phyloP scores from a whole-genome alignment of 768 basidiomycete genomes.

The Neoboletus brunneissimus region DNA sequence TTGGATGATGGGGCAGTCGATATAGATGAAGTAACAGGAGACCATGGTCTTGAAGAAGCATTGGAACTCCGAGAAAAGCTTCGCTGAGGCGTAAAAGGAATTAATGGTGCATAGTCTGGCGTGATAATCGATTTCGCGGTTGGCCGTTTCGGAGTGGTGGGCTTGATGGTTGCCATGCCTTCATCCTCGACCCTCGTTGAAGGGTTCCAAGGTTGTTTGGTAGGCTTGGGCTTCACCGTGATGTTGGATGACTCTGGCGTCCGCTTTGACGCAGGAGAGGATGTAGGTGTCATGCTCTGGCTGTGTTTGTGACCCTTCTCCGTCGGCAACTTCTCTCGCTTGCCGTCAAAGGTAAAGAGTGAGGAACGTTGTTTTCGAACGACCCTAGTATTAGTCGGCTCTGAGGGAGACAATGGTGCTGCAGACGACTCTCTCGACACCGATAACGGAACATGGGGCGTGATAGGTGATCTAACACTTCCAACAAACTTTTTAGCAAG shows the following conservation, averaged over 20 bases:
- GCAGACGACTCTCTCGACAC: conserved; percentile 39
- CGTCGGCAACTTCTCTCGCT: conserved; percentile 46
- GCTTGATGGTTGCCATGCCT: conserved; percentile 45
- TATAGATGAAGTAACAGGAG: conserved; percentile 67
- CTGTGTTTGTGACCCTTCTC: conserved; percentile 67
- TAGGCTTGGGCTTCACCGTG: conserved; percentile 39
- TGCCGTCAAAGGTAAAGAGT: conserved; percentile 51
- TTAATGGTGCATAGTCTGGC: conserved; percentile 42
- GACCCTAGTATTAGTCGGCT: conserved; percentile 39
- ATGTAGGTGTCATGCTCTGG: conserved; percentile 68
- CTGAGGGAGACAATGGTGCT: conserved; percentile 49
- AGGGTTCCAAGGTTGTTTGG: conserved; percentile 71
- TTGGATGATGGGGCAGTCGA: conserved; percentile 62
- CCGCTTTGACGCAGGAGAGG: conserved; percentile 47
- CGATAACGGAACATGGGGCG: conserved; percentile 46
- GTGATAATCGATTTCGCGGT: conserved; percentile 46
- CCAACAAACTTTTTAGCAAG: conserved; percentile 71
- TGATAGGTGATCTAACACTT: conserved; percentile 36
- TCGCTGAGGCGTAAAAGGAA: conserved; percentile 52
- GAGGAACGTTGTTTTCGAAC: conserved; percentile 63
- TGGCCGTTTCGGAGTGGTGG: conserved; percentile 48
- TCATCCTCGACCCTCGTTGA: conserved; percentile 72
- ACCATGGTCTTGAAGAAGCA: conserved; percentile 79
- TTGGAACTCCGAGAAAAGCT: conserved; percentile 74
- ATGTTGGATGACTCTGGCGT: conserved; percentile 35